These are phyloP conservation scores for Rhodotorula paludigena DNA, from an alignment of 768 basidiomycete species.

Conservation along the genomic window DNA sequence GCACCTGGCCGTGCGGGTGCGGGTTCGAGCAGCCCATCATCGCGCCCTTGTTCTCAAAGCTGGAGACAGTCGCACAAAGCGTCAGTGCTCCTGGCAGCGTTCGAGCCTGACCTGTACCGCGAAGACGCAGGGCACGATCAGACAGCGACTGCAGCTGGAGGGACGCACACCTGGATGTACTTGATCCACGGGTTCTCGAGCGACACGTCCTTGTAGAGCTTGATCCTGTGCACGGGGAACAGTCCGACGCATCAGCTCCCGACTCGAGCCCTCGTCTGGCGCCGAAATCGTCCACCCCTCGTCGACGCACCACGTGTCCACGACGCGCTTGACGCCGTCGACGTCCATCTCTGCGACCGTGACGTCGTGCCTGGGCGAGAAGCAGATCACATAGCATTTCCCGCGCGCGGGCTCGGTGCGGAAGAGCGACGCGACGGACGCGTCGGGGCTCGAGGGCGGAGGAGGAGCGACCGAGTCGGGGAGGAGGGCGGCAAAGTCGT, in stretches of 20 bases:
- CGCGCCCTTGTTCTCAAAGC: conserved; percentile 71
- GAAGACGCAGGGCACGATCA: not conserved
- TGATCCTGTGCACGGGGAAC: conserved; percentile 29
- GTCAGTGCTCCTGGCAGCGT: not conserved
- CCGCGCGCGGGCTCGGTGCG: conserved; percentile 65
- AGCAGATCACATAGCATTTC: conserved; percentile 80
- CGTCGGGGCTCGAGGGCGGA: not conserved
- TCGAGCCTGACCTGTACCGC: not conserved
- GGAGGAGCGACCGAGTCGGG: conserved; percentile 29
- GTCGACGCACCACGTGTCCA: conserved; percentile 69
- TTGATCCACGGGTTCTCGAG: conserved; percentile 38
- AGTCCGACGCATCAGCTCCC: conserved; percentile 8
- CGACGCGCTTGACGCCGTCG: conserved; percentile 60
- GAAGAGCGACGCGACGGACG: conserved; percentile 40
- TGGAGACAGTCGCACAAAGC: too few species aligned
- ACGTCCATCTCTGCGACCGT: conserved; percentile 65
- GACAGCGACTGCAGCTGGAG: not conserved
- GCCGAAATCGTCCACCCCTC: not conserved
- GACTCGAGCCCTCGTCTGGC: conserved; percentile 53
- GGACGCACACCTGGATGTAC: conserved; percentile 43
- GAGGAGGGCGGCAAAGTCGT: conserved; percentile 43
- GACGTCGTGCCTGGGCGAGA: conserved; percentile 78
- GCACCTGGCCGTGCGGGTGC: conserved; percentile 87
- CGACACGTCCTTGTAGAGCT: conserved; percentile 41
- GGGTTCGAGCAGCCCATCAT: conserved; percentile 96